Conservation (phyloP, 2,329 filamentous ascomycete genomes). For the Colletotrichum sp. region DNA sequence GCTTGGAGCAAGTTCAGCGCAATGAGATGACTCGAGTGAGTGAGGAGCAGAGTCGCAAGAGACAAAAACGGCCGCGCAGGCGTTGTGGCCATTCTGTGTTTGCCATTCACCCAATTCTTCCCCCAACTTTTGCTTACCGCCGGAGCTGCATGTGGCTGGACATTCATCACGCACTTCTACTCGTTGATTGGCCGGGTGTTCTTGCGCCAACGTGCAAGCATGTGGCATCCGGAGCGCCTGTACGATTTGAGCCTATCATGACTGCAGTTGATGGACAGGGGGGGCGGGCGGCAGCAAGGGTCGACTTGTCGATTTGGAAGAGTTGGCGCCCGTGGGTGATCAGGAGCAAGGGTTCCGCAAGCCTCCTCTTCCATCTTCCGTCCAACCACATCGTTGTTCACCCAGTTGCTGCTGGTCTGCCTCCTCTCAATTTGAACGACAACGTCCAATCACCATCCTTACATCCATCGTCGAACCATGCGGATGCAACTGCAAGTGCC, state of each 20-base stretch:
- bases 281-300: slow-evolving; percentile 25
- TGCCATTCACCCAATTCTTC: background rate
- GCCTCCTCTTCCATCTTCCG: slow-evolving; percentile 1
- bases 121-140: slow-evolving; percentile 43
- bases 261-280: slow-evolving; percentile 22
- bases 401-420: slow-evolving; percentile 20
- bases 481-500: slow-evolving; percentile 29
- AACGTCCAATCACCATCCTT: slow-evolving; percentile 18
- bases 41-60: background rate
- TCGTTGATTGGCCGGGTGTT: slow-evolving; percentile 42
- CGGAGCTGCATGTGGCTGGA: slow-evolving; percentile 44
- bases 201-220: slow-evolving; percentile 26
- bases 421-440: slow-evolving; percentile 6
- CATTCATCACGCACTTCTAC: slow-evolving; percentile 39
- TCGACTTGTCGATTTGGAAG: slow-evolving; percentile 26
- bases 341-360: slow-evolving; percentile 13
- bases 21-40: background rate
- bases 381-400: slow-evolving; percentile 34
- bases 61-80: background rate
- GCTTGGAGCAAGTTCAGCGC: background rate
- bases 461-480: slow-evolving; percentile 24
- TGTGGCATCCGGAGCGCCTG: slow-evolving; percentile 18
- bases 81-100: slow-evolving; percentile 17
- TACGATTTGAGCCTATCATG: slow-evolving; percentile 32
- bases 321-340: slow-evolving; percentile 14